Evolutionary conservation across 345 rosid species (phyloP), one percentile per base, ranked within the genome.

Genomic region (Gossypium sturtianum): DNA sequence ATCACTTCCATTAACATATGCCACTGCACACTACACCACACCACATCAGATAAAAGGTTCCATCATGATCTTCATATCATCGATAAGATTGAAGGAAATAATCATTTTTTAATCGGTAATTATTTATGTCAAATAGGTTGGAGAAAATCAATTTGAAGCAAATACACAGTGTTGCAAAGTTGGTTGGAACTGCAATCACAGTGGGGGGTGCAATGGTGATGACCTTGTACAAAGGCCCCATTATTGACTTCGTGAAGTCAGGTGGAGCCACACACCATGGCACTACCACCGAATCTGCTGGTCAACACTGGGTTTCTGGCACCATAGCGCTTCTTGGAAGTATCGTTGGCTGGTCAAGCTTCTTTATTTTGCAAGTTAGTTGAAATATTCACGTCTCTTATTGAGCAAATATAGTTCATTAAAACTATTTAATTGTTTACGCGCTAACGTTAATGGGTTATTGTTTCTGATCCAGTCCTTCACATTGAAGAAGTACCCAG

Each of bases 181-280:
- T 90, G 4, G 12, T 87, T 7, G 98, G 98, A 67, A 94, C 98
- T 10, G 83, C 60, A 2, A 80, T 94, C 51, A 92, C 97, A 0
- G 87, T 92, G 2, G 71, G 74, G 9, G 98, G 98, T 77, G 97
- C 98, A 0, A 91, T 91, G 98, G 92, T 89, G 20, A 94, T 94
- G 98, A 94, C 98, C 2, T 74, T 94, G 48, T 89, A 88, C 89
- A 92, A 88, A 75, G 98, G 98, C 58, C 98, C 97, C 41, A 81
- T 89, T 63, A 60, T 94, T 20, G 77, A 89, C 51, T 79, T 94
- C 45, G 17, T 86, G 1, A 80, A 70, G 66, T 16, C 83, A 9
- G 83, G 82, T 1, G 89, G 87, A 63, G 77, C 61, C 12, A 41
- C 57, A 70, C 80, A 84, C 75, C 83, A 78, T 7, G 84, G 54